Percentiles rank a stretch among this genome's conserved stretches.
phyloP scores from a whole-genome alignment of 768 basidiomycete genomes.

The Russula sp. region DNA sequence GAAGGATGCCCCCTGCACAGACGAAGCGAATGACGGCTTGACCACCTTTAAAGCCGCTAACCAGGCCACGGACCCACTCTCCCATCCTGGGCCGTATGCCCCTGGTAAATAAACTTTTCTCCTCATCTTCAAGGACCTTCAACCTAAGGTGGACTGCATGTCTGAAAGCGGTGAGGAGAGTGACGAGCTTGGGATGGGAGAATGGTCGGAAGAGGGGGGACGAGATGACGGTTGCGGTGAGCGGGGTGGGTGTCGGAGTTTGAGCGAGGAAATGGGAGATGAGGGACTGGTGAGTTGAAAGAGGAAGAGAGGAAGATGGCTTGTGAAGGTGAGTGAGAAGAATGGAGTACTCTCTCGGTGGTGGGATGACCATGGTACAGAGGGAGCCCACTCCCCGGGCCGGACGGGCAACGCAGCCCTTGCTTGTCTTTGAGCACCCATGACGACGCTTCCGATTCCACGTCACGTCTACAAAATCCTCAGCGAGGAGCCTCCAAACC shows the following conservation, averaged over 20 bases:
- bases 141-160: constrained; percentile 52
- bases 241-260: constrained; percentile 45
- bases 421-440: neutral
- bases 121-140: constrained; percentile 33
- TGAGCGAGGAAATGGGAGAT: constrained; percentile 53
- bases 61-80: constrained; percentile 44
- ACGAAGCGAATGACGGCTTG: constrained; percentile 54
- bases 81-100: constrained; percentile 21
- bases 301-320: constrained; percentile 36
- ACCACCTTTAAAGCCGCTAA: constrained; percentile 60
- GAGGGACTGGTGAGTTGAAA: constrained; percentile 45
- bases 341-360: constrained; percentile 33
- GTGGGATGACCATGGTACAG: neutral
- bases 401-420: neutral
- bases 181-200: constrained; percentile 40
- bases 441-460: constrained; percentile 14
- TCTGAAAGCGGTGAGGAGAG: constrained; percentile 48
- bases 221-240: constrained; percentile 49
- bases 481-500: constrained; percentile 27
- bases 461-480: constrained; percentile 35
- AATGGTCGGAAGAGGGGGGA: constrained; percentile 48
- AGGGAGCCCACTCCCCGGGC: neutral
- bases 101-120: constrained; percentile 21
- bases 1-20: constrained; percentile 54
- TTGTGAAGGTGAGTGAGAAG: constrained; percentile 49